These are phyloP conservation scores for Hsuehochloa calcarea DNA, from an alignment of 176 grass and related monocot species.

Conservation along the genomic window DNA sequence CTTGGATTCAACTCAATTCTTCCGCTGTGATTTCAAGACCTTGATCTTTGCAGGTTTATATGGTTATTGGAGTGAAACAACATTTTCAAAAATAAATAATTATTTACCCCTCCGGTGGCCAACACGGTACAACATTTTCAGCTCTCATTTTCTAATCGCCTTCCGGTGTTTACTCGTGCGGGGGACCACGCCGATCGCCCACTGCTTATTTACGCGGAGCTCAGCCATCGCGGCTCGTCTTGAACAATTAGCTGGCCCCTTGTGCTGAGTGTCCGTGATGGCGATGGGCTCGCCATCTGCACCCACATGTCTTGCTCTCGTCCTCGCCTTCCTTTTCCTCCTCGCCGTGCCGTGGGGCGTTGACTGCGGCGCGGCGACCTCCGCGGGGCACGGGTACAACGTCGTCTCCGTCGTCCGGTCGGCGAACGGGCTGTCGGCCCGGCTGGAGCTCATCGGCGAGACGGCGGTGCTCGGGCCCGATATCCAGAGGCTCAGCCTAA, in stretches of 20 bases:
- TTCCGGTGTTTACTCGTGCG: too few relatives aligned
- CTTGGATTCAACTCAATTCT: too few relatives aligned
- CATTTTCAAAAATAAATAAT: too few relatives aligned
- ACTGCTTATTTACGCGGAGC: not conserved
- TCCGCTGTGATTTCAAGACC: too few relatives aligned
- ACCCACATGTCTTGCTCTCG: not conserved
- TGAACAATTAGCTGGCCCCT: not conserved
- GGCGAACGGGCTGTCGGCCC: constrained; percentile 36
- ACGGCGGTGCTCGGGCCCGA: constrained; percentile 40
- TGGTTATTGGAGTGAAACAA: too few relatives aligned
- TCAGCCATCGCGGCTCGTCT: not conserved
- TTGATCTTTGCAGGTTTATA: too few relatives aligned
- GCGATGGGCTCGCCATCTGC: not conserved
- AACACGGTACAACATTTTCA: too few relatives aligned
- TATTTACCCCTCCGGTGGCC: too few relatives aligned
- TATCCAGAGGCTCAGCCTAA: constrained; percentile 44
- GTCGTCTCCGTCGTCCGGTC: constrained; percentile 12
- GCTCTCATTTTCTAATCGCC: not conserved
- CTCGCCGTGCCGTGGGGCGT: not conserved
- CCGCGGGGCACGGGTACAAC: constrained; percentile 40
- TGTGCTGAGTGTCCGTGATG: not conserved
- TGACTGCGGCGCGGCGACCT: not conserved
- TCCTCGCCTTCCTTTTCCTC: constrained; percentile 7
- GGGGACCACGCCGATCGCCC: too few relatives aligned
- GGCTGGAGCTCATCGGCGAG: constrained; percentile 45